Evolutionary conservation across 352 stramenopile genomes (phyloP).

Genomic region (Phytophthora pinifolia): DNA sequence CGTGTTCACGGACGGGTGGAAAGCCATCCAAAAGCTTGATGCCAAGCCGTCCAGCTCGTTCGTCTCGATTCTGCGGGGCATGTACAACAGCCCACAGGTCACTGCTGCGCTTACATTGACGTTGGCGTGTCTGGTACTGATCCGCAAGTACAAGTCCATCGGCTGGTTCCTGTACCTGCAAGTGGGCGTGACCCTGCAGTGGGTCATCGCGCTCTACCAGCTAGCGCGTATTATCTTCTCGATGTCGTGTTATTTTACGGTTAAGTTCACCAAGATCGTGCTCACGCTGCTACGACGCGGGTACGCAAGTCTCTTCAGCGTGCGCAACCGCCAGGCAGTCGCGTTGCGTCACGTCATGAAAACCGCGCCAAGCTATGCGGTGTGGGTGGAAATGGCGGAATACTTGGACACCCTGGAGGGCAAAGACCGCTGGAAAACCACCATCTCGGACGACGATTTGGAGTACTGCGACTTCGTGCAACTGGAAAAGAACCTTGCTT

Average conservation of each 20-base stretch:
- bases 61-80: constrained; percentile 26
- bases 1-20: constrained; percentile 32
- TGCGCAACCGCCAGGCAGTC: constrained; percentile 52
- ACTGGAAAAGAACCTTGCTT: constrained; percentile 39
- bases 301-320: constrained; percentile 40
- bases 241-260: constrained; percentile 48
- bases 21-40: constrained; percentile 27
- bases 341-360: constrained; percentile 63
- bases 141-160: constrained; percentile 61
- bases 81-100: constrained; percentile 39
- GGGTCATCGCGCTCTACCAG: constrained; percentile 68
- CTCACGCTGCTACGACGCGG: constrained; percentile 28
- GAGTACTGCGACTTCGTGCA: constrained; percentile 70
- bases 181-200: constrained; percentile 59
- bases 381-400: constrained; percentile 62
- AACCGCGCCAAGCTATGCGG: constrained; percentile 39
- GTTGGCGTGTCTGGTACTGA: constrained; percentile 28
- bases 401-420: constrained; percentile 62
- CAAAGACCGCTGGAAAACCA: constrained; percentile 62
- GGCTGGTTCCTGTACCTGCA: constrained; percentile 66
- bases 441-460: constrained; percentile 44
- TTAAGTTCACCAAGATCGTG: constrained; percentile 58
- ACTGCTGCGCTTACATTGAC: constrained; percentile 38
- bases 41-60: constrained; percentile 28
- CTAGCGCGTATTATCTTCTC: constrained; percentile 60